Evolutionary conservation across 345 rosid genomes (phyloP).

Genomic region (Eucalyptus curtisii): DNA sequence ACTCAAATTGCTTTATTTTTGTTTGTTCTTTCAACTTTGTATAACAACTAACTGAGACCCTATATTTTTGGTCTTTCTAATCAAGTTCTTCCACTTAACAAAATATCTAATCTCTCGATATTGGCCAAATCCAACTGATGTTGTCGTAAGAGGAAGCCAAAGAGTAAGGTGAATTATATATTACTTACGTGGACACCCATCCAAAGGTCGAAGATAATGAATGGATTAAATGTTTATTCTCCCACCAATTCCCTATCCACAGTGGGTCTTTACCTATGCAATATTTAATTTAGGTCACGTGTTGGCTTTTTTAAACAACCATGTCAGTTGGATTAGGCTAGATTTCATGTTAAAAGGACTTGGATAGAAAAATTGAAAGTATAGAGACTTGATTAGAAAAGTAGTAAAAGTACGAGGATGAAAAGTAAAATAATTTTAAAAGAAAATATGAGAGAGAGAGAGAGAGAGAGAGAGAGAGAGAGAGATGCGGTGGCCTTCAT

Average conservation of each 20-base stretch:
- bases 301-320: not conserved
- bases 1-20: not conserved
- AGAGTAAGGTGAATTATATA: not conserved
- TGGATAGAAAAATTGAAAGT: not conserved
- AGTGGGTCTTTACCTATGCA: not conserved
- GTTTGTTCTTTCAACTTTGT: not conserved
- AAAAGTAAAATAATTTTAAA: not conserved
- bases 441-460: not conserved
- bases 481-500: not conserved
- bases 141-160: rapidly evolving
- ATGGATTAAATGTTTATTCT: not conserved
- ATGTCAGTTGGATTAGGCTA: not conserved
- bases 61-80: not conserved
- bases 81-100: not conserved
- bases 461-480: too few species aligned
- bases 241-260: not conserved
- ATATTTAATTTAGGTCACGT: not conserved
- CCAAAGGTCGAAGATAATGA: not conserved
- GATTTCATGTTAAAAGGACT: not conserved
- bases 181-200: not conserved
- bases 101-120: not conserved
- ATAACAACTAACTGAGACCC: not conserved
- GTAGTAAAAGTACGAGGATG: not conserved
- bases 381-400: not conserved
- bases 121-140: not conserved